Percentiles rank a stretch among this genome's conserved stretches.
phyloP scores from a whole-genome alignment of 2,329 filamentous ascomycete species.

The Byssochlamys sp. region DNA sequence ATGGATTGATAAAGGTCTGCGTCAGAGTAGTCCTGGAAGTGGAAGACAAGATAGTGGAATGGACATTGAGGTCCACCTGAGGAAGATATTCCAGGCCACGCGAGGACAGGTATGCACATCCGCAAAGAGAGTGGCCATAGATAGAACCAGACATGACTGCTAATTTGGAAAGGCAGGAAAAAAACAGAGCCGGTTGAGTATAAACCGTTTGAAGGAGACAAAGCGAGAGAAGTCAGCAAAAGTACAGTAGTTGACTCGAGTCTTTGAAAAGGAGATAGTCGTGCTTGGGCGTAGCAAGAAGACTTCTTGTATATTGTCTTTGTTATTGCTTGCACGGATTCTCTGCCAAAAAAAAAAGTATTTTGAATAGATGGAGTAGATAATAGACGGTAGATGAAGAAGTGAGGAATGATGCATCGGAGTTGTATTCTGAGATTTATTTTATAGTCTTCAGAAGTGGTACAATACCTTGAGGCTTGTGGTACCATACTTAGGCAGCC shows the following conservation, averaged over 20 bases:
- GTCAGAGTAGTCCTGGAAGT: conserved; percentile 43
- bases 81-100: conserved; percentile 43
- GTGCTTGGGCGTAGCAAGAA: not conserved
- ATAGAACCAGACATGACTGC: not conserved
- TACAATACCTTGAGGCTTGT: too few species aligned
- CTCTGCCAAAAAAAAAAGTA: not conserved
- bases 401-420: not conserved
- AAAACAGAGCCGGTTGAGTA: not conserved
- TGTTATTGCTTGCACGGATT: not conserved
- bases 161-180: not conserved
- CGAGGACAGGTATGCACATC: conserved; percentile 3
- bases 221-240: not conserved
- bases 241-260: not conserved
- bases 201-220: not conserved
- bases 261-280: not conserved
- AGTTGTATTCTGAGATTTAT: not conserved
- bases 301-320: not conserved
- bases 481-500: not conserved
- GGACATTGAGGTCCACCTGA: conserved; percentile 47
- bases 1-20: conserved; percentile 55
- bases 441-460: not conserved
- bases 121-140: not conserved
- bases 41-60: conserved; percentile 52
- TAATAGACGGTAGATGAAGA: not conserved
- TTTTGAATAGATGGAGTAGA: not conserved